Base-by-base conservation (phyloP, 2,329 filamentous ascomycete genomes). In the Microcera coccophila region DNA sequence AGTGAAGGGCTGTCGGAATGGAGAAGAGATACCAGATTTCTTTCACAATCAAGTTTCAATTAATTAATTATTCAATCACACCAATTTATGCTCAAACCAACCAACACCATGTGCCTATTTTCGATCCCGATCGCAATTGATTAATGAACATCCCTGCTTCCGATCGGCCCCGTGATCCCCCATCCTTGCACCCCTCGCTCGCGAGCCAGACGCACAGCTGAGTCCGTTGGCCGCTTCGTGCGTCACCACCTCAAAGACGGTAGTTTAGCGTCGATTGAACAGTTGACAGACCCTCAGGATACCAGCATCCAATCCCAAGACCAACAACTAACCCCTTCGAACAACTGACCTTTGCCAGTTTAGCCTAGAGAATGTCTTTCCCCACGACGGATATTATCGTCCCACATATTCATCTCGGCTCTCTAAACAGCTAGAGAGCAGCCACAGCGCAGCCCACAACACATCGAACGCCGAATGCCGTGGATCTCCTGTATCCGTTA, bases 121-220 rank as follows among this genome's bases (percentile, higher is more conserved):
- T 9, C n/a, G 9, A 28, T 28, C 28, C n/a, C n/a, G n/a, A 18
- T 34, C 8, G 15, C 5, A 5, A 34, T 18, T 7, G 15, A 32
- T 32, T 32, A 32, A 17, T 32, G 12, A 7, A 9, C 5, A 53
- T 38, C 54, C 54, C 50, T 57, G 52, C 12, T 42, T 34, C 20
- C 38, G 50, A 57, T 54, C 52, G 43, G 44, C 55, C 56, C 49
- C 52, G 56, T 59, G 56, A 59, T 59, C 47, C 31, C 58, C 52
- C 38, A 19, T 38, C 33, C 32, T 17, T 32, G 32, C 18, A 37
- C 31, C 48, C 53, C 52, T 42, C 36, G 28, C 24, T 38, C 31
- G 24, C 41, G n/a, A 26, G 22, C 29, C 8, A 32, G 15, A 14
- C 29, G 29, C 29, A 32, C 12, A 32, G 29, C 29, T 32, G 29